Base-by-base conservation (phyloP, 768 basidiomycete species). In the Trametes gibbosa region DNA sequence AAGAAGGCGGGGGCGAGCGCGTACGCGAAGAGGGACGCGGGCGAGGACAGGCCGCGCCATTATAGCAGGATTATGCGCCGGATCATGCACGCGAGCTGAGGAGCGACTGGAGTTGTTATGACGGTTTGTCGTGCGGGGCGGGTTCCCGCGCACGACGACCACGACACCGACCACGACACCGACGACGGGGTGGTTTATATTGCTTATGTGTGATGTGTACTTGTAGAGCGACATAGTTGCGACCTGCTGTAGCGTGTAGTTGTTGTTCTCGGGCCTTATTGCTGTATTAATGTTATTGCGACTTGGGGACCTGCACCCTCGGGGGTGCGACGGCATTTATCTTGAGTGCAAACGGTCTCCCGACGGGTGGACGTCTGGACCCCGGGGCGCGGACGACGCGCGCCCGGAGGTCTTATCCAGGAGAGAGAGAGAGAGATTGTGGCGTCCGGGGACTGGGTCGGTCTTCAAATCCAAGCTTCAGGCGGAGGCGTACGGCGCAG, bases 41-140 rank as follows among this genome's bases (percentile, higher is more conserved):
- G 13, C 41, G 39, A 41, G 40, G 39, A 47, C 42, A 21, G 40
- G 49, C 62, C 55, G 39, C 48, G 58, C 27, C 67, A 68, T 29
- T 53, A 59, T 53, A 63, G 53, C 50, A 59, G 65, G 25, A 54
- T 66, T 50, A 49, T 60, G 57, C 57, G 60, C n/a, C 57, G 63
- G 24, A 49, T 64, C 16, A 50, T 64, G 46, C 65, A 64, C 57
- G 13, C 37, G 37, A 56, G 54, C 50, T 37, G 52, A 52, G 25
- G n/a, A 34, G 58, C 50, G 32, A 21, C 27, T n/a, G 17, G 5
- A 34, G 7, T 9, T 16, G 14, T 42, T 17, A 41, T 21, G 40
- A 39, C 37, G 37, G 37, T 14, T 2, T 17, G 9, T 4, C 5
- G 14, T 46, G 16, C 19, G 32, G 55, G 48, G 8, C 55, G 21